phyloP scores from a whole-genome alignment of 306 rosid genomes.

The Fragaria ananassa region DNA sequence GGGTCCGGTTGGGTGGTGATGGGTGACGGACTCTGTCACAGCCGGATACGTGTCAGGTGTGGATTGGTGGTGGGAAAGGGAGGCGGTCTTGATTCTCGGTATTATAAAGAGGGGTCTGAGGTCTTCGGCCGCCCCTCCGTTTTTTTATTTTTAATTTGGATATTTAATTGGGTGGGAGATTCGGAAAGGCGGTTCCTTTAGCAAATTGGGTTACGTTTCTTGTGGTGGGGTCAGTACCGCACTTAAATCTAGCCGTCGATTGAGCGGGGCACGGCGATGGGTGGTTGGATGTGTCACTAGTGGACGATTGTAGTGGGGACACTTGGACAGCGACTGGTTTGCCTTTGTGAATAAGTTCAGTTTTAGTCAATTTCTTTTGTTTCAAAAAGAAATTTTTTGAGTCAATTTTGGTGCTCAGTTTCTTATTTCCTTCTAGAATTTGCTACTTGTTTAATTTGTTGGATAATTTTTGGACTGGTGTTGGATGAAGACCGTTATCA shows the following conservation, averaged over 20 bases:
- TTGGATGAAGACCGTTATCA: neutral
- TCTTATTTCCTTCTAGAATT: neutral
- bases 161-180: slow-evolving; percentile 12
- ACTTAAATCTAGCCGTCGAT: slow-evolving; percentile 2
- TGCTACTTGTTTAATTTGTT: neutral
- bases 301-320: slow-evolving; percentile 15
- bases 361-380: neutral
- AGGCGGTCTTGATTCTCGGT: slow-evolving; percentile 42
- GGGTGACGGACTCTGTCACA: slow-evolving; percentile 20
- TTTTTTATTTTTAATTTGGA: neutral
- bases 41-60: slow-evolving; percentile 11
- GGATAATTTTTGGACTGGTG: neutral
- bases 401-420: neutral
- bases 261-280: neutral
- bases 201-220: slow-evolving; percentile 18
- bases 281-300: slow-evolving; percentile 8
- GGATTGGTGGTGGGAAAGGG: slow-evolving; percentile 33
- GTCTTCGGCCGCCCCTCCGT: slow-evolving; percentile 76
- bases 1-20: slow-evolving; percentile 38
- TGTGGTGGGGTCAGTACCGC: slow-evolving; percentile 5
- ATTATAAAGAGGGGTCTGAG: slow-evolving; percentile 26
- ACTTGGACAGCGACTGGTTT: neutral
- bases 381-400: neutral
- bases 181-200: slow-evolving; percentile 25
- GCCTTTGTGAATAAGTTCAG: neutral